phyloP scores from a whole-genome alignment of 495 filamentous ascomycete species.

The Penicillium silybi region DNA sequence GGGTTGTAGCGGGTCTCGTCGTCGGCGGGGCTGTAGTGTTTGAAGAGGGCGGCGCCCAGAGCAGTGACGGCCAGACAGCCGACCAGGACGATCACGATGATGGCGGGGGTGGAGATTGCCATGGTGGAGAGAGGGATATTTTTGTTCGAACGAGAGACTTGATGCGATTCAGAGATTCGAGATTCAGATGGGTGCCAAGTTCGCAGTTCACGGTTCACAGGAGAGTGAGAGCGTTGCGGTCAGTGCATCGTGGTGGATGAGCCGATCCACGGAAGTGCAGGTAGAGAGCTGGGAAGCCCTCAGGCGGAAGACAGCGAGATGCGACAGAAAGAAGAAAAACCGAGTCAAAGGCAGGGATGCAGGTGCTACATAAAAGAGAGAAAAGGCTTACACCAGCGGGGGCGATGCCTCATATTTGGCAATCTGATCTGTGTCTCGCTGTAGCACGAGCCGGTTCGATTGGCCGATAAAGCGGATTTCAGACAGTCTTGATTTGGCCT shows the following conservation, averaged over 20 bases:
- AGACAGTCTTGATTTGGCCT: neutral
- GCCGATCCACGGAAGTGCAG: neutral
- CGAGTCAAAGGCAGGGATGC: neutral
- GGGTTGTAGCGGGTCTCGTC: conserved; percentile 11
- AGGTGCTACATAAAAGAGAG: neutral
- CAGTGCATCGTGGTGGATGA: conserved; percentile 6
- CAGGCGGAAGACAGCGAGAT: neutral
- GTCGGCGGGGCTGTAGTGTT: conserved; percentile 27
- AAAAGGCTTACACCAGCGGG: conserved; percentile 2
- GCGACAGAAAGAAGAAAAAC: neutral
- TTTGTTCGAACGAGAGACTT: neutral
- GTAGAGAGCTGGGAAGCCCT: neutral
- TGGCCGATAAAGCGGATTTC: neutral
- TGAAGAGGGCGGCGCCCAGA: conserved; percentile 33
- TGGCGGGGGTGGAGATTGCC: conserved; percentile 28
- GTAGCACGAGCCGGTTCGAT: neutral
- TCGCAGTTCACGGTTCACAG: neutral
- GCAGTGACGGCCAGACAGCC: conserved; percentile 33
- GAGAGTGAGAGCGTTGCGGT: neutral
- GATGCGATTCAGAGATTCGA: neutral
- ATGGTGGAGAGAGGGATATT: conserved; percentile 12
- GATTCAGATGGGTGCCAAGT: neutral
- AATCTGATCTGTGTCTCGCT: conserved; percentile 3
- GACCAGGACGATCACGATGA: conserved; percentile 44
- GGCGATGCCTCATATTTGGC: conserved; percentile 10